Evolutionary conservation across 345 rosid species (phyloP), one percentile per base, ranked within the genome.

Genomic region (Combretum micranthum): DNA sequence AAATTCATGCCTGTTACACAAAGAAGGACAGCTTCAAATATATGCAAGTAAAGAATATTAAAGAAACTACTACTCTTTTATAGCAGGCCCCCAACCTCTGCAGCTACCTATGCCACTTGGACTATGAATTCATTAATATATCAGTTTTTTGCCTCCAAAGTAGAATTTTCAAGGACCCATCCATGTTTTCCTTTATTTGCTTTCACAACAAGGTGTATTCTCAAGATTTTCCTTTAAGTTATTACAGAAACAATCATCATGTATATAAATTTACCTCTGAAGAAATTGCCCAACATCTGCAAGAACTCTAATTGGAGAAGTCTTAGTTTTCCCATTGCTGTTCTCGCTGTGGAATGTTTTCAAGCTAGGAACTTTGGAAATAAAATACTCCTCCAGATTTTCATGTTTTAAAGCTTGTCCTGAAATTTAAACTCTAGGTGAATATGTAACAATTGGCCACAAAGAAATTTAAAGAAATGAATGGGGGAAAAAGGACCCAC

Each of bases 381-480:
- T 67, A 44, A 89, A 59, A 68, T 77, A 75, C 21, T 64, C 71
- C 25, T 72, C 91, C 45, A 93, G 77, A 62, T 56, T 75, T 75
- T 85, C 91, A 70, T 87, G 96, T 75, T 81, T 93, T 79, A 93
- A 65, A 53, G 72, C 66, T 85, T 93, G 94, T 75, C 88, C 99
- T 87, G 61, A 48, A 62, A 25, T 71, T 39, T 19, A 56, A 20
- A 0, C 59, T 17, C 48, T 14, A 57, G 18, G 10, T n/a, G 23
- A 58, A 15, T 16, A 32, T 50, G 13, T 20, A 22, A 26, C 20
- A 53, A 49, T 52, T 39, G 53, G 47, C 55, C 45, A 58, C 4
- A 44, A 49, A 43, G 19, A 53, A 15, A 11, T 55, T 23, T n/a
- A 20, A 63, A 56, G 18, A 42, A 12, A 37, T 32, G 46, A 21